phyloP scores from a whole-genome alignment of 2,329 filamentous ascomycete genomes.

The Arthroderma uncinatum region DNA sequence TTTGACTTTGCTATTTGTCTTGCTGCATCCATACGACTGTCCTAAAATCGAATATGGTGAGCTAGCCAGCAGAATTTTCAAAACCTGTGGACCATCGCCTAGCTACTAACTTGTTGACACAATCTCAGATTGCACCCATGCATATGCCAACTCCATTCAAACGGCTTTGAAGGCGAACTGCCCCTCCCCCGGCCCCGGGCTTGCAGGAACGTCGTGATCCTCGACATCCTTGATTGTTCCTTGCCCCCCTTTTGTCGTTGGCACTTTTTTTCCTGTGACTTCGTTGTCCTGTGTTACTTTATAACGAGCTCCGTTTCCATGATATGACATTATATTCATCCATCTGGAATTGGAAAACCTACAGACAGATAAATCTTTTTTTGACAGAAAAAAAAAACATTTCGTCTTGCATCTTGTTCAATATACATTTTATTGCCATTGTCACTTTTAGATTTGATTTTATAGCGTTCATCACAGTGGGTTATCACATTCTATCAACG shows the following conservation, averaged over 20 bases:
- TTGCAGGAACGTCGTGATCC: slow-evolving; percentile 11
- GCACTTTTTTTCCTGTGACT: slow-evolving; percentile 1
- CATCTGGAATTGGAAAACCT: not conserved
- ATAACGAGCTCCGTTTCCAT: slow-evolving; percentile 6
- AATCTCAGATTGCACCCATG: slow-evolving; percentile 31
- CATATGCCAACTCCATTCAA: slow-evolving; percentile 30
- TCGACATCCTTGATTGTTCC: slow-evolving; percentile 2
- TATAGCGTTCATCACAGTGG: slow-evolving; percentile 1
- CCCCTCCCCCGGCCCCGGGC: slow-evolving; percentile 17
- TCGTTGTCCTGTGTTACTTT: slow-evolving; percentile 4
- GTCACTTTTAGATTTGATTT: not conserved
- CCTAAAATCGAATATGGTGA: slow-evolving; percentile 3
- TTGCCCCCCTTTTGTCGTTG: slow-evolving; percentile 3
- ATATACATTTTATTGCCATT: not conserved
- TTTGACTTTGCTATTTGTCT: slow-evolving; percentile 4
- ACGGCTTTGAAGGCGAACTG: slow-evolving; percentile 25
- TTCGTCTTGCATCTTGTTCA: not conserved
- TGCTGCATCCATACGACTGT: slow-evolving; percentile 4
- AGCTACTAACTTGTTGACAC: slow-evolving; percentile 11
- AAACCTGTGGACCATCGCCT: not conserved
- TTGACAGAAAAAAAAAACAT: not conserved
- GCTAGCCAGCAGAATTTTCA: slow-evolving; percentile 5
- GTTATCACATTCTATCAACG: not conserved
- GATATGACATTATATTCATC: slow-evolving; percentile 1
- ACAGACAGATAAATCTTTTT: not conserved